Conservation (phyloP, 1,284 basidiomycete genomes). For the Butyriboletus pseudospeciosus region DNA sequence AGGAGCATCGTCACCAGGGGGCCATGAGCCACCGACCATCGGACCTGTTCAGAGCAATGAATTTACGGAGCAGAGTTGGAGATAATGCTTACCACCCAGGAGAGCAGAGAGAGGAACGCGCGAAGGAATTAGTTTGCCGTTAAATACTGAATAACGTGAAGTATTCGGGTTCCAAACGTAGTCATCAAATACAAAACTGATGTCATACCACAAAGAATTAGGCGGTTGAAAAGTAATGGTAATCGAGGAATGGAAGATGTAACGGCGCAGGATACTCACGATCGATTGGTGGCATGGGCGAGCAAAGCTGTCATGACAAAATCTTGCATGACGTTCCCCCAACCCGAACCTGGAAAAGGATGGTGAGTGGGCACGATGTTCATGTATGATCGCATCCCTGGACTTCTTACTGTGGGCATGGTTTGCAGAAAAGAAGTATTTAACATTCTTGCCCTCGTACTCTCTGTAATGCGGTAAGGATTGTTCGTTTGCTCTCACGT, state of each 20-base stretch:
- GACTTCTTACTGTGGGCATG: constrained; percentile 25
- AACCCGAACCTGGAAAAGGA: constrained; percentile 32
- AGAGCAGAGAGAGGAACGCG: constrained; percentile 35
- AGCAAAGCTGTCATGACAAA: constrained; percentile 34
- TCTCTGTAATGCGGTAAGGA: constrained; percentile 22
- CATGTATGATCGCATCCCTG: not conserved
- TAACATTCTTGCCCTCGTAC: constrained; percentile 21
- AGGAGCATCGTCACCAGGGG: constrained; percentile 30
- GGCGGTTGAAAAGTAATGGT: not conserved
- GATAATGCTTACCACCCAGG: constrained; percentile 23
- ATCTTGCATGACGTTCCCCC: constrained; percentile 44
- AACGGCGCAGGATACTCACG: constrained; percentile 25
- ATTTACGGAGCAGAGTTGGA: not conserved
- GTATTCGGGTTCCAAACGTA: constrained; percentile 34
- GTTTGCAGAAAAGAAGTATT: constrained; percentile 30
- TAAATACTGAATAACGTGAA: constrained; percentile 29
- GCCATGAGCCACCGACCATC: constrained; percentile 37
- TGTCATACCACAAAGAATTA: not conserved
- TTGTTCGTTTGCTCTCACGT: constrained; percentile 16
- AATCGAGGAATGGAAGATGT: not conserved
- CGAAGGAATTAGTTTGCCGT: constrained; percentile 34
- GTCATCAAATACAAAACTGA: constrained; percentile 39
- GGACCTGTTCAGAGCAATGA: constrained; percentile 29
- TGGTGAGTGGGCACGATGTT: not conserved
- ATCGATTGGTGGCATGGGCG: constrained; percentile 30